Base-by-base conservation (phyloP, 140 eudicot genomes). In the Artemisia princeps region DNA sequence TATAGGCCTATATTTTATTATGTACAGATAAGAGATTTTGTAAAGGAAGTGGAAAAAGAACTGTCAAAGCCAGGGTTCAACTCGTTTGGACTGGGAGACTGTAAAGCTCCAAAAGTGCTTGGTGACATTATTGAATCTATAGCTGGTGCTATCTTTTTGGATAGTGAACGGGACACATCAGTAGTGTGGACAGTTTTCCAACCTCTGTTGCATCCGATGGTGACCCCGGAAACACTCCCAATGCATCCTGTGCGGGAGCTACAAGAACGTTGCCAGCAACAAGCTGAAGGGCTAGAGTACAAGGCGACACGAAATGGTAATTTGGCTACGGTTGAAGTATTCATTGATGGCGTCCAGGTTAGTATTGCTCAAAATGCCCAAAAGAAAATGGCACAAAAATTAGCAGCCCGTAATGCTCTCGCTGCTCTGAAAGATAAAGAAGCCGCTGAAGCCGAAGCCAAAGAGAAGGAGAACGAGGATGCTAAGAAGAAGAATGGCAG, bases 51-150 rank as follows among this genome's bases (percentile, higher is more conserved):
- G 55, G 81, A 84, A 24, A 68, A 54, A 17, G 98, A 92, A 58
- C 68, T 78, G 61, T 83, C 64, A 52, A 88, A 92, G 75, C 95
- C 95, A 37, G 95, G 95, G n/a, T 84, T 87, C 68, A 92, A 92
- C 68, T 88, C 95, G 20, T 92, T 92, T 72, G 98, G 98, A 45
- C 74, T 92, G 33, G 98, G 98, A 73, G 98, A 92, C 69, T 92
- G 96, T 84, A 92, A 92, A 84, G 98, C 98, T 53, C 98, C 98
- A n/a, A 92, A 92, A 78, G 98, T 92, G 56, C 96, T 92, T 48
- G 98, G 98, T 60, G 98, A 92, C 66, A 92, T 92, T 64, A 75
- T 92, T 48, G 98, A 92, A 77, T 92, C 98, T 17, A 92, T 92
- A 74, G 98, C 98, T 76, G 98, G 98, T 55, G 94, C 98, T 56